These are phyloP conservation scores for Penicillium maclennaniae DNA, from an alignment of 495 filamentous ascomycete species.

Conservation along the genomic window DNA sequence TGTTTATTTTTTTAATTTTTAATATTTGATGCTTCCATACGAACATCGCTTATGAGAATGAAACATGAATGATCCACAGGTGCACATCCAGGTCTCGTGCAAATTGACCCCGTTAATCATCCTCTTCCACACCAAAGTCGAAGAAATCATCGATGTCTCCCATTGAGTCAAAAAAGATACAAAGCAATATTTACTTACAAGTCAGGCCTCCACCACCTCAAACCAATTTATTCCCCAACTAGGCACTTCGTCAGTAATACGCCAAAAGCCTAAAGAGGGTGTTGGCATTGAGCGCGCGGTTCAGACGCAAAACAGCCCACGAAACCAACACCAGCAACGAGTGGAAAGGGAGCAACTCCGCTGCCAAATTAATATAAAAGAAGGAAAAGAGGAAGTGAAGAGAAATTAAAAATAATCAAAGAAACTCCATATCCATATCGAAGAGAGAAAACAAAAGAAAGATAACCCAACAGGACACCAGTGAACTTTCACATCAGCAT, in stretches of 20 bases:
- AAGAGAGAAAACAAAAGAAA: not conserved
- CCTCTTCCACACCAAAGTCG: too few species aligned
- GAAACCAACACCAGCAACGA: not conserved
- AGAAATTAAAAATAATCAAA: constrained; percentile 11
- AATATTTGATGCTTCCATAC: not conserved
- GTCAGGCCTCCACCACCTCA: not conserved
- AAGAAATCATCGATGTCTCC: too few species aligned
- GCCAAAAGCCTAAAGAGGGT: not conserved
- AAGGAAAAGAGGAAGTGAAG: constrained; percentile 1
- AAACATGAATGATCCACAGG: not conserved
- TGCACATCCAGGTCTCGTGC: not conserved
- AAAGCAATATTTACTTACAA: not conserved
- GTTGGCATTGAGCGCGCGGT: not conserved
- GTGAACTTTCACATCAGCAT: constrained; percentile 2
- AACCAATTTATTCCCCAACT: not conserved
- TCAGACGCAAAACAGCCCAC: not conserved
- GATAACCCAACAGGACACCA: constrained; percentile 2
- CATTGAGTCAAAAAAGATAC: not conserved
- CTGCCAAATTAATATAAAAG: not conserved
- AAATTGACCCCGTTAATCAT: too few species aligned
- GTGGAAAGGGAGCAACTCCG: constrained; percentile 1
- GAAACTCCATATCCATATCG: constrained; percentile 16
- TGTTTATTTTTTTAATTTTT: not conserved
- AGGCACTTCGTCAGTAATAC: not conserved
- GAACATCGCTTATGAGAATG: not conserved